These are phyloP conservation scores for Wickerhamiella siamensis DNA, from an alignment of 805 yeast species.

Conservation along the genomic window DNA sequence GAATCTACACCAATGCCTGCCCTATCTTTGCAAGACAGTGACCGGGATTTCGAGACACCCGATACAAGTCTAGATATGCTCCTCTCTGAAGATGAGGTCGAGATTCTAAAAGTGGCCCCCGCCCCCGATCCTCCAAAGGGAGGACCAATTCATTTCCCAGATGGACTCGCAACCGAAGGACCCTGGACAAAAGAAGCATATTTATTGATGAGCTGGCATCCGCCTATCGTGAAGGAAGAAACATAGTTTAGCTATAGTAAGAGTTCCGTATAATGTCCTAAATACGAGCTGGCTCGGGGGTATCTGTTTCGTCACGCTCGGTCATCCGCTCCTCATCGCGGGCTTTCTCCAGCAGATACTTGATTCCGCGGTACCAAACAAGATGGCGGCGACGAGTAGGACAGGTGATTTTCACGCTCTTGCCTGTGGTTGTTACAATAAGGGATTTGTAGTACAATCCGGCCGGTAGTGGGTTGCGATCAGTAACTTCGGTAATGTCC, in stretches of 20 bases:
- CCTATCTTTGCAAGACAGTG: no score
- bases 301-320: background rate
- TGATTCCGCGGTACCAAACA: constrained; percentile 76
- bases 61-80: no score
- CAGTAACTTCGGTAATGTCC: constrained; percentile 66
- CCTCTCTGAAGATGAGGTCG: background rate
- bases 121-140: background rate
- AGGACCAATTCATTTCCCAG: background rate
- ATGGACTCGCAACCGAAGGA: constrained; percentile 1
- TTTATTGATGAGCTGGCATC: constrained; percentile 4
- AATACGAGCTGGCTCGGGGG: no score
- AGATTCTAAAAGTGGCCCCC: constrained; percentile 1
- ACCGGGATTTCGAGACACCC: no score
- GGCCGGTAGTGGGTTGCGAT: constrained; percentile 75
- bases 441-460: constrained; percentile 80
- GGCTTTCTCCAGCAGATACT: constrained; percentile 44
- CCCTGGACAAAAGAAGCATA: constrained; percentile 10
- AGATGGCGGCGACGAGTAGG: constrained; percentile 77
- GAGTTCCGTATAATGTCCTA: no score
- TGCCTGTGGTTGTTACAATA: constrained; percentile 52
- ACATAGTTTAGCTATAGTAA: background rate
- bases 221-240: constrained; percentile 1
- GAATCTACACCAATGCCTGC: no score
- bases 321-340: background rate
- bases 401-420: constrained; percentile 67